Conservation (phyloP, 345 rosid genomes). For the Anacardium occidentale region DNA sequence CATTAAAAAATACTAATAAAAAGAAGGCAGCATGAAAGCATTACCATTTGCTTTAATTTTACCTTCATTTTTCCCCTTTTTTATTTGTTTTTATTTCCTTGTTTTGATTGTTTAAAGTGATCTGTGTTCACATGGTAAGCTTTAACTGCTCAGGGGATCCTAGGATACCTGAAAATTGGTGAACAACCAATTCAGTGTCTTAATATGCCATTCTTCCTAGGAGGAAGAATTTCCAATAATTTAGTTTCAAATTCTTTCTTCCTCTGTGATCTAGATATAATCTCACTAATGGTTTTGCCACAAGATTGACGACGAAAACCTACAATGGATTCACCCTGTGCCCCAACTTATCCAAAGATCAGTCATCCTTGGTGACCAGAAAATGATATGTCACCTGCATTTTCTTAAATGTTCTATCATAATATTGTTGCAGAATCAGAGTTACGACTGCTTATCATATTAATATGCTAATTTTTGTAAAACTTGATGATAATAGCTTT, state of each 20-base stretch:
- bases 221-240: too few species aligned
- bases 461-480: not conserved
- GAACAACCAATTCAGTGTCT: not conserved
- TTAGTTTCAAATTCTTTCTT: not conserved
- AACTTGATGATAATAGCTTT: not conserved
- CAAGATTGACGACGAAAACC: too few species aligned
- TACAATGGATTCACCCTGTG: not conserved
- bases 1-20: not conserved
- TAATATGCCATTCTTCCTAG: not conserved
- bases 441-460: not conserved
- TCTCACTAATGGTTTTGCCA: not conserved
- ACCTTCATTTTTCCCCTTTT: not conserved
- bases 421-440: not conserved
- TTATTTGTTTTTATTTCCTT: constrained; percentile 6
- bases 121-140: not conserved
- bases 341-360: not conserved
- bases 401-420: too few species aligned
- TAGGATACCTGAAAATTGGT: not conserved
- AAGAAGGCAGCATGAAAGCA: constrained; percentile 3
- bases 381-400: too few species aligned
- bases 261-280: not conserved
- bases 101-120: not conserved
- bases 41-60: constrained; percentile 19
- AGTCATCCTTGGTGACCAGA: not conserved
- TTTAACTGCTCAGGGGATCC: not conserved